These are phyloP conservation scores for Didymella sp. DNA, from an alignment of 2,329 filamentous ascomycete genomes.

Conservation along the genomic window DNA sequence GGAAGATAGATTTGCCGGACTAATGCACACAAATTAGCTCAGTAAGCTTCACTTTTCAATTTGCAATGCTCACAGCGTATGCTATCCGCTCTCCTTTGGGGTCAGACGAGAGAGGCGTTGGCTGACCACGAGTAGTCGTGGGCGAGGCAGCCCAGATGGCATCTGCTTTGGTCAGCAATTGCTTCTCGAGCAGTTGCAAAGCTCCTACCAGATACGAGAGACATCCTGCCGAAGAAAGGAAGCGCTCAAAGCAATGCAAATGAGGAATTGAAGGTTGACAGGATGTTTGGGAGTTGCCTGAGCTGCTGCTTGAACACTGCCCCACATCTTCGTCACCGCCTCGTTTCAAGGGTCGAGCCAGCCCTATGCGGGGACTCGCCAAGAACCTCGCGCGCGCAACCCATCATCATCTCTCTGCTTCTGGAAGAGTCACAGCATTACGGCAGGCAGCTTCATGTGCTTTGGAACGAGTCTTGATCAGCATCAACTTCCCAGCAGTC, in stretches of 20 bases:
- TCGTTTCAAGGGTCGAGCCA: slow-evolving; percentile 7
- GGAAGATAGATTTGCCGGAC: slow-evolving; percentile 96
- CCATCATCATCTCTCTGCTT: neutral
- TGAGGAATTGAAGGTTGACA: neutral
- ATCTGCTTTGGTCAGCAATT: slow-evolving; percentile 52
- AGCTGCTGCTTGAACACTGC: slow-evolving; percentile 12
- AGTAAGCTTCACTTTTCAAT: neutral
- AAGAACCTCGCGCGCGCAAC: neutral
- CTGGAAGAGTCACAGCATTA: neutral
- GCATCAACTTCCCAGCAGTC: too few relatives aligned
- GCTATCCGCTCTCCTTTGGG: slow-evolving; percentile 89
- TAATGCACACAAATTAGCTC: slow-evolving; percentile 45
- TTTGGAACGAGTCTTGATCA: too few relatives aligned
- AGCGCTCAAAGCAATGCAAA: slow-evolving; percentile 9
- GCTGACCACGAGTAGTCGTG: slow-evolving; percentile 81
- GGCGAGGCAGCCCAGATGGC: slow-evolving; percentile 86
- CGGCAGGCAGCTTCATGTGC: neutral
- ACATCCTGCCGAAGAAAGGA: slow-evolving; percentile 17
- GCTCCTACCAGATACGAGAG: slow-evolving; percentile 28
- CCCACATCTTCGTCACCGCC: slow-evolving; percentile 19
- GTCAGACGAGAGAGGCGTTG: slow-evolving; percentile 87
- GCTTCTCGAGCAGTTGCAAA: neutral
- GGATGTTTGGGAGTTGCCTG: slow-evolving; percentile 13
- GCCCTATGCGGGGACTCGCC: slow-evolving; percentile 4
- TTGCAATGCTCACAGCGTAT: slow-evolving; percentile 76